Evolutionary conservation across 257 asterid species (phyloP).

Genomic region (Petrea volubilis): DNA sequence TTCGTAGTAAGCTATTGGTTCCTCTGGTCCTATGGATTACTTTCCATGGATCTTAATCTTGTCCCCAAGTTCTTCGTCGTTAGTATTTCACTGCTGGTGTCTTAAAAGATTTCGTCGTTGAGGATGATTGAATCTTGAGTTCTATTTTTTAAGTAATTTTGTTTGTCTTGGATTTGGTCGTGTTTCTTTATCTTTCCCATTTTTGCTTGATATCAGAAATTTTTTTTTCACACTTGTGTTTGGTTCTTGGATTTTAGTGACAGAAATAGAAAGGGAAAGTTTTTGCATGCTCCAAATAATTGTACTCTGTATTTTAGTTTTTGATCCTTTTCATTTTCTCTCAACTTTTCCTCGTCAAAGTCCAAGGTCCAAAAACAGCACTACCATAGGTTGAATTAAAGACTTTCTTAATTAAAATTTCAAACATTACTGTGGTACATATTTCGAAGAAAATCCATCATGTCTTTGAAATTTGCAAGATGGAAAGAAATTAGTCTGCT

Average conservation of each 20-base stretch:
- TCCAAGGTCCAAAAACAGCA: too few species aligned
- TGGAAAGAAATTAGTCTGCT: background rate
- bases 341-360: too few species aligned
- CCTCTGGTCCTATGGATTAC: background rate
- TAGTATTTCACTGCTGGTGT: background rate
- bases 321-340: too few species aligned
- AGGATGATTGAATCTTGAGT: background rate
- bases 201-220: conserved; percentile 9
- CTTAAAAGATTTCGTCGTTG: background rate
- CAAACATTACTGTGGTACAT: background rate
- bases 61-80: background rate
- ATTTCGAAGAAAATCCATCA: background rate
- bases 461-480: background rate
- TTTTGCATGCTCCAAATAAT: too few species aligned
- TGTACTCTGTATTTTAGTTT: too few species aligned
- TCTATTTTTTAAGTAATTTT: background rate
- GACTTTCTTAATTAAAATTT: background rate
- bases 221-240: too few species aligned
- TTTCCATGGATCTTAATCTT: background rate
- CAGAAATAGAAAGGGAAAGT: too few species aligned
- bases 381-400: background rate
- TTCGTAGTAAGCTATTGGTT: background rate
- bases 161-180: background rate
- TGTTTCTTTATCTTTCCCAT: background rate
- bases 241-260: too few species aligned